Evolutionary conservation across 164 flowering plant genomes (phyloP), one percentile per base, ranked within the genome.

Genomic region (Stephania japonica): DNA sequence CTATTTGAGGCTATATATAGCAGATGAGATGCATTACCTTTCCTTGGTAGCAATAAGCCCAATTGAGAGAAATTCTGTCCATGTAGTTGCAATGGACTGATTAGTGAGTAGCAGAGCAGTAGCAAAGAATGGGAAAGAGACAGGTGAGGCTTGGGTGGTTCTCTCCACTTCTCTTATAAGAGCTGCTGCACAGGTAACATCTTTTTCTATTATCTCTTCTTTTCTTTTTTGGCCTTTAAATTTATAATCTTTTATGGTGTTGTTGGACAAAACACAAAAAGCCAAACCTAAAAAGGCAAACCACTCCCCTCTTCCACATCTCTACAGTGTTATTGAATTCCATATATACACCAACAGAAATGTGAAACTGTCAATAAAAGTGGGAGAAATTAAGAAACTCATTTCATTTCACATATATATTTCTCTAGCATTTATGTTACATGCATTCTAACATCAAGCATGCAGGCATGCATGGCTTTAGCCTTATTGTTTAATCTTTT

Each of bases 31-130:
- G 53, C 49, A 24, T 69, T 77, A 91, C 92, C 94, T 90, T 90
- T 79, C 87, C 97, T 65, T 90, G 91, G 83, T 69, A 85, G 85
- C 67, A 85, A 78, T 83, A 83, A 76, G 86, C 81, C 85, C 82
- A 87, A 77, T 70, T 78, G 59, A 88, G 86, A 77, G 85, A 72
- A 59, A 23, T 84, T 11, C 63, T 78, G 24, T 91, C 93, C 96
- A 89, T 88, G 66, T 10, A 24, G 4, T 24, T 56, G 14, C 23
- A 26, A 18, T 73, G n/a, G 38, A 42, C 49, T 50, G 10, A 68
- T n/a, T 38, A 14, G n/a, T 62, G 41, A 32, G 6, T 18, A 56
- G 25, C 49, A 59, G 62, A 56, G 62, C 56, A 9, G 38, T 32
- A 32, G 2, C 38, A 32, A 32, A 32, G 66, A 47, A 26, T 3